A percentile compares a stretch with the other conserved stretches of the same genome.
Conservation (phyloP, 2,329 filamentous ascomycete genomes). For the Phaeosphaeria sp. region DNA sequence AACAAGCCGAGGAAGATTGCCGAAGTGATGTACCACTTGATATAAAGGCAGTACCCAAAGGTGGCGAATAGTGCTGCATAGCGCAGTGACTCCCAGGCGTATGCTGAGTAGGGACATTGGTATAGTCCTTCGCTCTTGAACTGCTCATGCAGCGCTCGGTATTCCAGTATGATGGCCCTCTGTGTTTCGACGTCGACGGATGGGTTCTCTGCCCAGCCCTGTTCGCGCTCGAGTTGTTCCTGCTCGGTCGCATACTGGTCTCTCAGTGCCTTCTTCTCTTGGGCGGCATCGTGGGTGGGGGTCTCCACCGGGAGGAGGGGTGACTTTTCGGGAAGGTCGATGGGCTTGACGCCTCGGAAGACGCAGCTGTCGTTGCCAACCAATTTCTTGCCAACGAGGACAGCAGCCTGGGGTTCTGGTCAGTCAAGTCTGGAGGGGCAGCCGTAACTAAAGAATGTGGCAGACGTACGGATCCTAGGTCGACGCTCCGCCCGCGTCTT, state of each 20-base stretch:
- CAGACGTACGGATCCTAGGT: slow-evolving; percentile 38
- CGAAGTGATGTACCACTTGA: slow-evolving; percentile 64
- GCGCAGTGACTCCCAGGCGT: slow-evolving; percentile 64
- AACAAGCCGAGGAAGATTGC: slow-evolving; percentile 67
- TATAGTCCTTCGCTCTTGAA: slow-evolving; percentile 65
- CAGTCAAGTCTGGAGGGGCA: slow-evolving; percentile 17
- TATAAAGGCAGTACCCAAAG: slow-evolving; percentile 57
- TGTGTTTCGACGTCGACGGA: slow-evolving; percentile 63
- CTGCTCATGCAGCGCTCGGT: slow-evolving; percentile 62
- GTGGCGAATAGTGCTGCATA: slow-evolving; percentile 60
- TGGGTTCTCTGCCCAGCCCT: slow-evolving; percentile 51
- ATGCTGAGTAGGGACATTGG: slow-evolving; percentile 64
- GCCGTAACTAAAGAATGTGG: slow-evolving; percentile 10
- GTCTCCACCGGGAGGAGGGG: slow-evolving; percentile 18
- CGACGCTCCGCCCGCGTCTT: slow-evolving; percentile 29
- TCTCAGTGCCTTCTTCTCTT: slow-evolving; percentile 28
- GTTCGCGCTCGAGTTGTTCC: slow-evolving; percentile 47
- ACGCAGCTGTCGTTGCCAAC: slow-evolving; percentile 30
- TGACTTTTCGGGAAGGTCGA: slow-evolving; percentile 31
- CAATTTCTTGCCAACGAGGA: slow-evolving; percentile 34
- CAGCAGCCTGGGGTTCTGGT: slow-evolving; percentile 30
- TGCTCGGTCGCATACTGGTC: slow-evolving; percentile 42
- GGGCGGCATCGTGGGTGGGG: slow-evolving; percentile 7
- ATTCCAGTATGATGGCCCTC: slow-evolving; percentile 62
- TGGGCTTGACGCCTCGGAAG: slow-evolving; percentile 20